Evolutionary conservation across 768 basidiomycete genomes (phyloP).

Genomic region (Podaxis carcinomalis): DNA sequence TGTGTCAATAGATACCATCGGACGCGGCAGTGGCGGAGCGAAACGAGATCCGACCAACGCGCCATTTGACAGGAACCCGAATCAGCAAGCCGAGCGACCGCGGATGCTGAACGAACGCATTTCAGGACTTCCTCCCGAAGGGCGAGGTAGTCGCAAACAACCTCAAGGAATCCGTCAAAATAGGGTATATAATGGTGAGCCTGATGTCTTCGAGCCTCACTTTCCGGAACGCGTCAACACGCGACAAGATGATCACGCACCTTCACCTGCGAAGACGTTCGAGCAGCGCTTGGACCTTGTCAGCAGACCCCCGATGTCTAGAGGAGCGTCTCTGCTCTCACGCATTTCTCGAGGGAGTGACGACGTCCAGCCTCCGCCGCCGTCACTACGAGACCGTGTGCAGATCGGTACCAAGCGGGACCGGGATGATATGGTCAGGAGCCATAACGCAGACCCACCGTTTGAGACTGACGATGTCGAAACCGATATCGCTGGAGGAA

Average conservation of each 20-base stretch:
- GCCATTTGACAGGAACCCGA: neutral
- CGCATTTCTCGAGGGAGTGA: slow-evolving; percentile 8
- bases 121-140: neutral
- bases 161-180: slow-evolving; percentile 2
- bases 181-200: slow-evolving; percentile 9
- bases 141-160: slow-evolving; percentile 2
- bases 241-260: slow-evolving; percentile 9
- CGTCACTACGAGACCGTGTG: slow-evolving; percentile 14
- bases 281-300: slow-evolving; percentile 5
- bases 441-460: neutral
- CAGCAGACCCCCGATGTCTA: neutral
- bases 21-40: neutral
- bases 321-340: slow-evolving; percentile 7
- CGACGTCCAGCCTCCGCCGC: neutral
- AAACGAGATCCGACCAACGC: neutral
- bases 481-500: neutral
- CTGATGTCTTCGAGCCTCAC: slow-evolving; percentile 9
- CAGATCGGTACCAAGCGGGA: slow-evolving; percentile 11
- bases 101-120: slow-evolving; percentile 6
- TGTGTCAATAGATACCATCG: neutral
- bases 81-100: neutral
- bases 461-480: slow-evolving; percentile 7
- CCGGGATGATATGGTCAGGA: slow-evolving; percentile 5
- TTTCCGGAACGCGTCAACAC: slow-evolving; percentile 6
- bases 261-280: slow-evolving; percentile 2